Evolutionary conservation across 495 filamentous ascomycete species (phyloP).

Genomic region (Penicillium flavigenum): DNA sequence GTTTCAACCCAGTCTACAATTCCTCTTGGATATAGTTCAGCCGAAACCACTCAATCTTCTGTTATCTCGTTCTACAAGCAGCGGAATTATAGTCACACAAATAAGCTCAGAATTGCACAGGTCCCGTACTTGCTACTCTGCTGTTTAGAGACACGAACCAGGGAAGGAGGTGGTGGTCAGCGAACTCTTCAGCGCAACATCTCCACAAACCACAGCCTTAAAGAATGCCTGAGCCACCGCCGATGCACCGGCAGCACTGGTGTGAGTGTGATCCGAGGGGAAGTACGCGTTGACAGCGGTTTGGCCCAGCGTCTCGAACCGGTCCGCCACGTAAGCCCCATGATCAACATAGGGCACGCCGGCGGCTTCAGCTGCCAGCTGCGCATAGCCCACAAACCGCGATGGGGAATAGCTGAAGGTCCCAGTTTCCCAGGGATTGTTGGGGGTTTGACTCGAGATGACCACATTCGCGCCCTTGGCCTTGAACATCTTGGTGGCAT

Average conservation of each 20-base stretch:
- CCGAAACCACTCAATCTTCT: neutral
- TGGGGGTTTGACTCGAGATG: conserved; percentile 61
- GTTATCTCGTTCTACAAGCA: neutral
- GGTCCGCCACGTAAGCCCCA: conserved; percentile 53
- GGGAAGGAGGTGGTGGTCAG: conserved; percentile 33
- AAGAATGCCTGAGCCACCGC: conserved; percentile 61
- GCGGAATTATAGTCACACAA: neutral
- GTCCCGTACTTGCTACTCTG: conserved; percentile 1
- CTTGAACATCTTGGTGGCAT: conserved; percentile 50
- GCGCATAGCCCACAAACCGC: conserved; percentile 59
- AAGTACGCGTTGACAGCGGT: conserved; percentile 52
- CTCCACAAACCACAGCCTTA: conserved; percentile 53
- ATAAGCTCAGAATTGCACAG: neutral
- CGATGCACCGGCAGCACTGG: conserved; percentile 56
- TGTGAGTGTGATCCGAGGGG: conserved; percentile 66
- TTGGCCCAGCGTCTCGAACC: conserved; percentile 48
- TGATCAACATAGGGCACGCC: conserved; percentile 61
- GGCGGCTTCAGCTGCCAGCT: conserved; percentile 45
- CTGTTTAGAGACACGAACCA: conserved; percentile 30
- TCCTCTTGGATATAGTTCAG: neutral
- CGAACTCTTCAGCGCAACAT: conserved; percentile 34
- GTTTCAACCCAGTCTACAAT: neutral
- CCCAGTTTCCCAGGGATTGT: conserved; percentile 61
- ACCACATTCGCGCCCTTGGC: conserved; percentile 63
- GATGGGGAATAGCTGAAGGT: conserved; percentile 40